These are phyloP conservation scores for Mycena leptocephala DNA, from an alignment of 768 basidiomycete species.

Conservation along the genomic window DNA sequence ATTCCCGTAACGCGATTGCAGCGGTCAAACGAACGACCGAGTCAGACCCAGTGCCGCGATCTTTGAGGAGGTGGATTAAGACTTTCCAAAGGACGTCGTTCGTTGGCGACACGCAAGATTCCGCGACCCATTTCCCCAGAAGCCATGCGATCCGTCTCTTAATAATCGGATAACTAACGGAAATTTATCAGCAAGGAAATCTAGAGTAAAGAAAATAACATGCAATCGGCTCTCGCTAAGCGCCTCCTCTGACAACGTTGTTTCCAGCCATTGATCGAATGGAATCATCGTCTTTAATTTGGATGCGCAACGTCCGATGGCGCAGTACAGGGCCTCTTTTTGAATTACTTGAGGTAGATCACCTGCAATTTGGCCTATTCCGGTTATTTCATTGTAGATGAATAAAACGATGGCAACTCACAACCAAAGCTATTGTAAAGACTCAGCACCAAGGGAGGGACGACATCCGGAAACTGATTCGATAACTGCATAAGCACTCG, in stretches of 20 bases:
- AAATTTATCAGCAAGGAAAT: constrained; percentile 4
- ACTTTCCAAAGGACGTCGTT: constrained; percentile 86
- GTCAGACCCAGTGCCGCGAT: constrained; percentile 81
- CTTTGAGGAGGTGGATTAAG: constrained; percentile 82
- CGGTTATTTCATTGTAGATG: constrained; percentile 3
- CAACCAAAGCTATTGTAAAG: constrained; percentile 74
- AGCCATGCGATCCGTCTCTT: constrained; percentile 98
- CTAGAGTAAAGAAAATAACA: constrained; percentile 33
- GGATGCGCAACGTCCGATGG: constrained; percentile 85
- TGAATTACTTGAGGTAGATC: constrained; percentile 77
- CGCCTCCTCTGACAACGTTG: constrained; percentile 73
- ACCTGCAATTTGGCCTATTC: constrained; percentile 60
- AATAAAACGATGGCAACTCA: constrained; percentile 48
- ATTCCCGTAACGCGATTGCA: constrained; percentile 84
- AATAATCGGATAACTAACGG: constrained; percentile 86
- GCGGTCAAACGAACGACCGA: constrained; percentile 91
- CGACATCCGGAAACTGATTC: constrained; percentile 77
- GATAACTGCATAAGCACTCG: constrained; percentile 90
- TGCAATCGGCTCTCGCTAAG: constrained; percentile 74
- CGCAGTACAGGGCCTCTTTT: constrained; percentile 92
- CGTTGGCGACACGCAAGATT: constrained; percentile 72
- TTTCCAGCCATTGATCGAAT: constrained; percentile 80
- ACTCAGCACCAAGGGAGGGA: constrained; percentile 76
- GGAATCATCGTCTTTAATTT: constrained; percentile 76
- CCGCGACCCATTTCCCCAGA: constrained; percentile 90